phyloP scores from a whole-genome alignment of 2,329 filamentous ascomycete genomes.

The Penicillium sp. region DNA sequence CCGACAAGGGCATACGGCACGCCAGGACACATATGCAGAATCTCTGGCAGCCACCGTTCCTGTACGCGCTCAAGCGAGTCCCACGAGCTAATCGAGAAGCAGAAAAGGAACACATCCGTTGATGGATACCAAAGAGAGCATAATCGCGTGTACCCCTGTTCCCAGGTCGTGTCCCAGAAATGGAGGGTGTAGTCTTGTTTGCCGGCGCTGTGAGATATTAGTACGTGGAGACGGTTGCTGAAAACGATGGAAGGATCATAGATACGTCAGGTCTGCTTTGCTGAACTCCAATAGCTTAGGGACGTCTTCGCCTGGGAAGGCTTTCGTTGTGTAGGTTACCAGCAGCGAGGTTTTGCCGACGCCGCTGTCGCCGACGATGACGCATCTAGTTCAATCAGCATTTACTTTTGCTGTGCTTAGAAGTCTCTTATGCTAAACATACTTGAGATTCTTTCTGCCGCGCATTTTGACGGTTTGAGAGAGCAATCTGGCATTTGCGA shows the following conservation, averaged over 20 bases:
- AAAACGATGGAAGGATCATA: background rate
- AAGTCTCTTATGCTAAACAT: background rate
- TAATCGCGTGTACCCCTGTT: slow-evolving; percentile 1
- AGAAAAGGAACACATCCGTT: background rate
- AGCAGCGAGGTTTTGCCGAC: slow-evolving; percentile 1
- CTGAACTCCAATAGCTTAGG: background rate
- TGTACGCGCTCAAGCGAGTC: background rate
- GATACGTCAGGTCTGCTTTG: background rate
- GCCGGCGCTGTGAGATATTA: background rate
- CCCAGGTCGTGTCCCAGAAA: background rate
- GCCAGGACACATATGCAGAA: background rate
- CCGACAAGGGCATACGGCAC: background rate
- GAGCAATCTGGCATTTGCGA: background rate
- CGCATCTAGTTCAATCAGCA: background rate
- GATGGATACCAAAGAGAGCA: slow-evolving; percentile 1
- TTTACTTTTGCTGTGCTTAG: too few relatives aligned
- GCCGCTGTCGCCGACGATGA: background rate
- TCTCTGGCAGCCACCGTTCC: background rate
- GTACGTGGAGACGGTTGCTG: background rate
- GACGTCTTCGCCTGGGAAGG: background rate
- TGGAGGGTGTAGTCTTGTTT: background rate
- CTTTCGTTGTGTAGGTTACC: background rate
- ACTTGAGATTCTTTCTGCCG: background rate
- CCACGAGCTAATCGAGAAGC: background rate
- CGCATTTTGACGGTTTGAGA: background rate